Conservation (phyloP, 164 flowering plant genomes). For the Buxus sempervirens region DNA sequence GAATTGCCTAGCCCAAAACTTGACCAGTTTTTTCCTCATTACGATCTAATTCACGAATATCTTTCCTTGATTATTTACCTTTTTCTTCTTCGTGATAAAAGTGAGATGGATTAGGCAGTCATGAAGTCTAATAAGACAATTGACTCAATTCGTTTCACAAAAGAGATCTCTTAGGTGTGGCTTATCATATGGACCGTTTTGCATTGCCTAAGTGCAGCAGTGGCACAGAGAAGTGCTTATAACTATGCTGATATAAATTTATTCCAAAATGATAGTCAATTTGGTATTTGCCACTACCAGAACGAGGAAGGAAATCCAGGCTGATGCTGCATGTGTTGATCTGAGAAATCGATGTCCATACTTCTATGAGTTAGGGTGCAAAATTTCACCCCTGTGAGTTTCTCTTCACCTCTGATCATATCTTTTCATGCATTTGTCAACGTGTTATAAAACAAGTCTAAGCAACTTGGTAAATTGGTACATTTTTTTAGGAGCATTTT, state of each 20-base stretch:
- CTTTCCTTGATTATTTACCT: too few relatives aligned
- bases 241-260: background rate
- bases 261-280: background rate
- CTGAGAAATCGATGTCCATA: conserved; percentile 63
- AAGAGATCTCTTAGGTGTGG: background rate
- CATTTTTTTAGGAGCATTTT: too few relatives aligned
- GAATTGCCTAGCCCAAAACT: background rate
- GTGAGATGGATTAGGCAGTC: too few relatives aligned
- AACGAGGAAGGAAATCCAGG: conserved; percentile 88
- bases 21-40: background rate
- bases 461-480: background rate
- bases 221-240: background rate
- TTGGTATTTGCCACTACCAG: conserved; percentile 28
- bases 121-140: too few relatives aligned
- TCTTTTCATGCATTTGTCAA: background rate
- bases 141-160: background rate
- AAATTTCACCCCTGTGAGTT: conserved; percentile 75
- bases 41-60: too few relatives aligned
- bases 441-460: background rate
- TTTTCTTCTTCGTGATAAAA: too few relatives aligned
- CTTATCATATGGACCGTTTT: background rate
- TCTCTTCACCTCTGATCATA: conserved; percentile 5
- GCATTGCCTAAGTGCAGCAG: background rate
- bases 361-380: conserved; percentile 93
- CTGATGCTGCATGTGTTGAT: conserved; percentile 88